Evolutionary conservation across 2,329 filamentous ascomycete species (phyloP).

Genomic region (Clonostachys solani): DNA sequence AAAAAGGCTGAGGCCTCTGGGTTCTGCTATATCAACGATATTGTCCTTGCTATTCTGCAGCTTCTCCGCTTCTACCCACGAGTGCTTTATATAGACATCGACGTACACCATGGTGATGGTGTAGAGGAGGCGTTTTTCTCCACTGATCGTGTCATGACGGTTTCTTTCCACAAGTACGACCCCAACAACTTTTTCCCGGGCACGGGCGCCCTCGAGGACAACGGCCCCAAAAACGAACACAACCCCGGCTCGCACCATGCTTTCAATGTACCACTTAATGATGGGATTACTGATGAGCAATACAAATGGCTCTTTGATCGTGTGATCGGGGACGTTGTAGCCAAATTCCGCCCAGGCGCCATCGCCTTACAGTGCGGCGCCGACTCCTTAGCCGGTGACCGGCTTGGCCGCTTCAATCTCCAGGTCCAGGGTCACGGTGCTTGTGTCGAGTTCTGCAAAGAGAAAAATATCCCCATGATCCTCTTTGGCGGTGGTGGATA

Average conservation of each 20-base stretch:
- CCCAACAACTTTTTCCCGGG: constrained; percentile 81
- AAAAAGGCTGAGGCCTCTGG: constrained; percentile 92
- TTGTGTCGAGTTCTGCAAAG: constrained; percentile 87
- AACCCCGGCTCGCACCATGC: constrained; percentile 88
- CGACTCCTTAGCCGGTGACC: constrained; percentile 89
- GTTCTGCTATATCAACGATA: constrained; percentile 99
- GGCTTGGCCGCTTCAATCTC: constrained; percentile 92
- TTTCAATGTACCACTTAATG: constrained; percentile 84
- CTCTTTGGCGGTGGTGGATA: constrained; percentile 95
- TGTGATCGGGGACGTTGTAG: constrained; percentile 73
- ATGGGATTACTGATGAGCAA: constrained; percentile 87
- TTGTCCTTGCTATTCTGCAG: constrained; percentile 88
- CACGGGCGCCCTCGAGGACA: constrained; percentile 82
- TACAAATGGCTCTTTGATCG: constrained; percentile 82
- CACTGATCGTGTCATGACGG: constrained; percentile 84
- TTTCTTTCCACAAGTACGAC: constrained; percentile 96
- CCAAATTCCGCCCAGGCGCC: constrained; percentile 80
- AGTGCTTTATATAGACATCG: constrained; percentile 92
- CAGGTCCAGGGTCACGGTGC: constrained; percentile 92
- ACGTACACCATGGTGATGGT: constrained; percentile 87
- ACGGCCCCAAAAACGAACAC: constrained; percentile 74
- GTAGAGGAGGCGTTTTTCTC: constrained; percentile 91
- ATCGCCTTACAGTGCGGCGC: constrained; percentile 96
- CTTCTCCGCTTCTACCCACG: constrained; percentile 77
- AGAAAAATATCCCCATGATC: constrained; percentile 73